A percentile compares a stretch with the other conserved stretches of the same genome.
Evolutionary conservation across 768 basidiomycete genomes (phyloP).

Genomic region (Pholiota conissans): DNA sequence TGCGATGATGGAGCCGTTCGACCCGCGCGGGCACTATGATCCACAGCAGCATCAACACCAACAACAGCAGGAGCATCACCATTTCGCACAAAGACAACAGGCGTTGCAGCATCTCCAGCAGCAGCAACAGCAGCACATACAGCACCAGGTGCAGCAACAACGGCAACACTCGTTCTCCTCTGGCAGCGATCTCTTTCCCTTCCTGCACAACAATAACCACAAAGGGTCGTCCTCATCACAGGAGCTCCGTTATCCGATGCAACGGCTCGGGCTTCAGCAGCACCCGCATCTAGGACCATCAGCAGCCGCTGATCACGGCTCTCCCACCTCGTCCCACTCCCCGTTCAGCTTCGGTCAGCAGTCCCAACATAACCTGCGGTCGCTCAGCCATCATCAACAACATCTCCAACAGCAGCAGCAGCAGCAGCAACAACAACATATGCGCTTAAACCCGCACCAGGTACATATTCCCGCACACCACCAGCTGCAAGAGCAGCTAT

Average conservation of each 20-base stretch:
- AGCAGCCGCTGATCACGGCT: conserved; percentile 10
- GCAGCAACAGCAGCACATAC: conserved; percentile 21
- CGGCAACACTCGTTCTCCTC: conserved; percentile 14
- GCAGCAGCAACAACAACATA: conserved; percentile 11
- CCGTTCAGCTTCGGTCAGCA: conserved; percentile 15
- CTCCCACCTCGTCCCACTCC: conserved; percentile 15
- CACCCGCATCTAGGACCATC: conserved; percentile 8
- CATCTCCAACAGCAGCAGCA: no score
- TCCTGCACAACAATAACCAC: conserved; percentile 23
- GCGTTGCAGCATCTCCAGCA: conserved; percentile 19
- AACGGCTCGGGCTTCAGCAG: conserved; percentile 13
- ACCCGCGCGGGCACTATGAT: conserved; percentile 2
- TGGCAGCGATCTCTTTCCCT: conserved; percentile 24
- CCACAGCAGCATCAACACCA: conserved; percentile 14
- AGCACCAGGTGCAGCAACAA: conserved; percentile 18
- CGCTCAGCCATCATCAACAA: no score
- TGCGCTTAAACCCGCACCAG: conserved; percentile 14
- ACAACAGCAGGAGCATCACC: not conserved
- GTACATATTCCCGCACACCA: conserved; percentile 19
- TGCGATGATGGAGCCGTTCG: conserved; percentile 19
- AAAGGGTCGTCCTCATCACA: conserved; percentile 14
- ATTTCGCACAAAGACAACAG: conserved; percentile 18
- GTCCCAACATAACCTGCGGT: conserved; percentile 1
- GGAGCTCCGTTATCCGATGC: conserved; percentile 10
- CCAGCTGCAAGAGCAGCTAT: conserved; percentile 1